Evolutionary conservation across 495 filamentous ascomycete species (phyloP).

Genomic region (Astrocystis sublimbata): DNA sequence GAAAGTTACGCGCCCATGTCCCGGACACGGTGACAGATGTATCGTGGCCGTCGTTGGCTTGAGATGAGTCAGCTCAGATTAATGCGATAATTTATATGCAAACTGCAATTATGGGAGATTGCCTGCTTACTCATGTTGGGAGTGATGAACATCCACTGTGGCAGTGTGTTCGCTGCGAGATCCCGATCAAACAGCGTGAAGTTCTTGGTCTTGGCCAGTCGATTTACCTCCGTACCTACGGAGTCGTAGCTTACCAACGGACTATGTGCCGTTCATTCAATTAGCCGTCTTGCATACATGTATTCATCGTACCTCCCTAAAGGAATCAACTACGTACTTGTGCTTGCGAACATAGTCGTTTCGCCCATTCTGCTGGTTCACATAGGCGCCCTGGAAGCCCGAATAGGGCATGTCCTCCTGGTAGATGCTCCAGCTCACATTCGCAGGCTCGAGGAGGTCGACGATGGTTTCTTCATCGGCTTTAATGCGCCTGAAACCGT

Average conservation of each 20-base stretch:
- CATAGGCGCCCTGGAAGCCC: conserved; percentile 59
- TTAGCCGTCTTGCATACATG: too few species aligned
- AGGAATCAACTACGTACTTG: conserved; percentile 40
- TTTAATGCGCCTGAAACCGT: conserved; percentile 55
- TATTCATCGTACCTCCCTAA: too few species aligned
- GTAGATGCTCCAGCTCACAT: conserved; percentile 67
- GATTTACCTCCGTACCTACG: conserved; percentile 55
- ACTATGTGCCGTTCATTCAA: conserved; percentile 19
- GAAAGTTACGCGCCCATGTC: conserved; percentile 55
- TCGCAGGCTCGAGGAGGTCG: conserved; percentile 64
- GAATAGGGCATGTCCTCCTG: conserved; percentile 66
- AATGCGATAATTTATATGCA: too few species aligned
- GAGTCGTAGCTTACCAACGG: conserved; percentile 62
- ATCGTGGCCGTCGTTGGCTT: conserved; percentile 61
- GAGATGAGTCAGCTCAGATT: conserved; percentile 1
- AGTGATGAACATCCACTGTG: conserved; percentile 70
- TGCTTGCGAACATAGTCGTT: conserved; percentile 74
- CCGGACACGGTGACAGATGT: conserved; percentile 61
- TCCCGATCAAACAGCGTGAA: conserved; percentile 60
- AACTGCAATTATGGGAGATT: conserved; percentile 41
- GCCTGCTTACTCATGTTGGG: conserved; percentile 64
- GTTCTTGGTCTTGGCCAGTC: conserved; percentile 64
- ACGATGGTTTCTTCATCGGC: conserved; percentile 63
- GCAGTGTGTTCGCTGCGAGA: conserved; percentile 53
- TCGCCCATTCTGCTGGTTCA: conserved; percentile 46